These are phyloP conservation scores for Irpex sp. DNA, from an alignment of 1,284 basidiomycete genomes.

Conservation along the genomic window DNA sequence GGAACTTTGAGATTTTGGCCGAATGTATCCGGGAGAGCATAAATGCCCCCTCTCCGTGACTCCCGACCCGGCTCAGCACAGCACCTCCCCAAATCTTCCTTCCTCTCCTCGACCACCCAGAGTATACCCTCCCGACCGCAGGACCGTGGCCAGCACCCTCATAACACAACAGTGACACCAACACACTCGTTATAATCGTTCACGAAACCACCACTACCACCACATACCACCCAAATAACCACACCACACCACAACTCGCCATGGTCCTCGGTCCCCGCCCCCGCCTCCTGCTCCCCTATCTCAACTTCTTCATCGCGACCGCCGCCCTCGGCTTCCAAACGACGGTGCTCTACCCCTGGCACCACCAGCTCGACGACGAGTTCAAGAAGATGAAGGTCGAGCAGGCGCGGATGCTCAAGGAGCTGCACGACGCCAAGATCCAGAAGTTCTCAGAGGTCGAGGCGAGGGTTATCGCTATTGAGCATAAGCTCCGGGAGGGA, in stretches of 20 bases:
- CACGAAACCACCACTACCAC: neutral
- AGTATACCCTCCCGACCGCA: neutral
- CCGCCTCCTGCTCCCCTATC: conserved; percentile 18
- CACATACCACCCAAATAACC: neutral
- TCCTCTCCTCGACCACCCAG: neutral
- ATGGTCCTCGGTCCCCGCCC: conserved; percentile 3
- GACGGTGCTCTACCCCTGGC: conserved; percentile 26
- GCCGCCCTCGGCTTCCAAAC: conserved; percentile 25
- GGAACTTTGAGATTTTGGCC: too few species aligned
- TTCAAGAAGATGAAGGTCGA: conserved; percentile 21
- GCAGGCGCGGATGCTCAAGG: conserved; percentile 19
- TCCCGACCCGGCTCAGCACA: neutral
- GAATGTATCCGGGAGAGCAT: neutral
- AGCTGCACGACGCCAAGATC: conserved; percentile 20
- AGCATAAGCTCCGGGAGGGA: neutral
- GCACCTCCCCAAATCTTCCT: neutral
- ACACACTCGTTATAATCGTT: too few species aligned
- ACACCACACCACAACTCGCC: neutral
- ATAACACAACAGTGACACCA: too few species aligned
- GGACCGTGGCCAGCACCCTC: neutral
- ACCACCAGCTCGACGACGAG: conserved; percentile 22
- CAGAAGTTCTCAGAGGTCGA: conserved; percentile 4
- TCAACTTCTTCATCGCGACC: conserved; percentile 23
- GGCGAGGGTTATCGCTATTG: neutral
- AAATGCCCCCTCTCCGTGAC: neutral